Evolutionary conservation across 78 protist species (phyloP), one percentile per base, ranked within the genome.

Genomic region (Dictyostelium brefeldianum): DNA sequence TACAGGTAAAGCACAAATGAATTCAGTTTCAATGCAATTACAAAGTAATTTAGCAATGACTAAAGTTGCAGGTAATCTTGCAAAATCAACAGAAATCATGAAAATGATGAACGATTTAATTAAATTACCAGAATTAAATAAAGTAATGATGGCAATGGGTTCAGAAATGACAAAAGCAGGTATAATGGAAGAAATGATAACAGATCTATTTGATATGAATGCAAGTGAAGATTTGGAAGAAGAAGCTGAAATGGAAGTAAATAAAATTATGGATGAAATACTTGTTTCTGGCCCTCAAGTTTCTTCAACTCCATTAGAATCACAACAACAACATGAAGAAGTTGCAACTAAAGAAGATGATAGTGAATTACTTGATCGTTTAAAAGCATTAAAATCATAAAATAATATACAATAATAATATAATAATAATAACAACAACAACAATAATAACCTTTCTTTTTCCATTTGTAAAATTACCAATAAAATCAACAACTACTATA

Each of bases 1-100:
- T 56, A 90, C 82, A 20, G 93, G 92, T n/a, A 95, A 95, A 75
- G 95, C 97, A 29, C 90, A 81, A 46, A 82, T 95, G 83, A 90
- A 80, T 25, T 95, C 97, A 12, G 95, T 90, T 1, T 25, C 78
- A 15, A 78, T 95, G 95, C 94, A 90, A 80, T 50, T 95, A 54
- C 92, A 82, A 70, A 75, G 74, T 41, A 80, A 89, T 57, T 62
- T 85, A 11, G 48, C 91, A 50, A 89, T 89, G 93, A 54, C 85
- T 48, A 95, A 95, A 47, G 77, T 95, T 20, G 82, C 82, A 18
- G 97, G 97, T 14, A 27, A 69, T 15, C 51, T 95, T 31, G 81
- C 87, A 62, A 90, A 89, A 78, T 82, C 93, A 7, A 79, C 96
- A 7, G 85, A 64, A 18, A 80, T 95, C 8, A 89, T 95, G 97